Evolutionary conservation across 2,329 filamentous ascomycete species (phyloP).

Genomic region (Juglanconis juglandina): DNA sequence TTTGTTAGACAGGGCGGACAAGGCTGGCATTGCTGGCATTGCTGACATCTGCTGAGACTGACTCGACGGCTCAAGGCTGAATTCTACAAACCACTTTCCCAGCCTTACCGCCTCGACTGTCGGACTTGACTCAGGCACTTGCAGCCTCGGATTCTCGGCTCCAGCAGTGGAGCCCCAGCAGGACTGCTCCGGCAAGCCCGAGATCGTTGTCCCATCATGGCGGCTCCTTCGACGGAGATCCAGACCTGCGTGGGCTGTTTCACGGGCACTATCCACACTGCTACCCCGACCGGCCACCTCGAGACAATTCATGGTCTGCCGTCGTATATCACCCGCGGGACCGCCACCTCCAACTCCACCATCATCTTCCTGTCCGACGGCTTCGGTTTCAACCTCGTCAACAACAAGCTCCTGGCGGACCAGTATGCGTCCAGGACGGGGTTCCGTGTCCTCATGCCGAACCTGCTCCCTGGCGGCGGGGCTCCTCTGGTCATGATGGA

Average conservation of each 20-base stretch:
- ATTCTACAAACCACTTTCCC: not conserved
- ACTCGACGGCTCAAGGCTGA: not conserved
- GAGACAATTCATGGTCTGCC: slow-evolving; percentile 13
- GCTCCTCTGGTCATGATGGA: slow-evolving; percentile 15
- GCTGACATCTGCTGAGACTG: too few relatives aligned
- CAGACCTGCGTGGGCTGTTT: slow-evolving; percentile 11
- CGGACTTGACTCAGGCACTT: too few relatives aligned
- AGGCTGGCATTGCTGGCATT: too few relatives aligned
- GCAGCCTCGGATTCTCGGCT: too few relatives aligned
- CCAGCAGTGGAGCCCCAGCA: too few relatives aligned
- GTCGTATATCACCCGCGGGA: slow-evolving; percentile 16
- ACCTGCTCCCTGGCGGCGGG: slow-evolving; percentile 24
- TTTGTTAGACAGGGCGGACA: too few relatives aligned
- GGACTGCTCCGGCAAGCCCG: not conserved
- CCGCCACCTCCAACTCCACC: slow-evolving; percentile 11
- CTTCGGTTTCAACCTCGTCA: slow-evolving; percentile 20
- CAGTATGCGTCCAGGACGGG: slow-evolving; percentile 21
- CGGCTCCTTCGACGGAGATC: not conserved
- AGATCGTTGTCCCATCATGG: not conserved
- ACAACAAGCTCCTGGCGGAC: slow-evolving; percentile 22
- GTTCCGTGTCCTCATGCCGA: slow-evolving; percentile 25
- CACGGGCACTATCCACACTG: slow-evolving; percentile 11
- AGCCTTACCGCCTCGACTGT: too few relatives aligned
- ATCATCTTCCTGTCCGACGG: slow-evolving; percentile 21
- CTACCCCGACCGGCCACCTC: slow-evolving; percentile 8